Percentiles rank a stretch among this genome's conserved stretches.
These are phyloP conservation scores for Rhamnella rubrinervis DNA, from an alignment of 331 rosid species.

Conservation along the genomic window DNA sequence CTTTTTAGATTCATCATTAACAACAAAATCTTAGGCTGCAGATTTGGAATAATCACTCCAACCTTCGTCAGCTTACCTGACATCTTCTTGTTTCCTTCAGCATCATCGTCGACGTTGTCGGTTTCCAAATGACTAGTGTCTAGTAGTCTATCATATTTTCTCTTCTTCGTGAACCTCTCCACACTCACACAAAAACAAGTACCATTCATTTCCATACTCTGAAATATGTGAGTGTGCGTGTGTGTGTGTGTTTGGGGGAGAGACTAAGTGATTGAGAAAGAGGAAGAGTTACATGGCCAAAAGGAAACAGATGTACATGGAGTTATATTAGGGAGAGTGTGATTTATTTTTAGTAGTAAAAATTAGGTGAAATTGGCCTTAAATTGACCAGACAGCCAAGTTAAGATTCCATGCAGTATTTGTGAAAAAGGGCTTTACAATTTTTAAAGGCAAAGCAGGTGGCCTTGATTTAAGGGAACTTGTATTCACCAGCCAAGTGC, in stretches of 20 bases:
- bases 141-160: constrained; percentile 12
- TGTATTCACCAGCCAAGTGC: neutral
- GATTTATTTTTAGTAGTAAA: neutral
- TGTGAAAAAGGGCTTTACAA: neutral
- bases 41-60: neutral
- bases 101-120: constrained; percentile 9
- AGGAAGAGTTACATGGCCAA: neutral
- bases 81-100: constrained; percentile 10
- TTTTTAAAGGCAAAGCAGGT: constrained; percentile 5
- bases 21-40: constrained; percentile 9
- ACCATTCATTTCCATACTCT: too few species aligned
- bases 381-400: neutral
- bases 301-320: neutral
- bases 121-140: neutral
- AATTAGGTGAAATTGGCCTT: constrained; percentile 9
- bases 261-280: too few species aligned
- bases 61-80: constrained; percentile 2
- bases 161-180: neutral
- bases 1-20: constrained; percentile 12
- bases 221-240: too few species aligned
- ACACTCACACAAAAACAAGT: too few species aligned
- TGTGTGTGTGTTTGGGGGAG: too few species aligned
- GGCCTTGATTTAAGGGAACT: neutral
- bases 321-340: too few species aligned
- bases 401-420: neutral